A percentile compares a stretch with the other conserved stretches of the same genome.
Conservation (phyloP, 1,284 basidiomycete species). For the Cystobasidium sp. region DNA sequence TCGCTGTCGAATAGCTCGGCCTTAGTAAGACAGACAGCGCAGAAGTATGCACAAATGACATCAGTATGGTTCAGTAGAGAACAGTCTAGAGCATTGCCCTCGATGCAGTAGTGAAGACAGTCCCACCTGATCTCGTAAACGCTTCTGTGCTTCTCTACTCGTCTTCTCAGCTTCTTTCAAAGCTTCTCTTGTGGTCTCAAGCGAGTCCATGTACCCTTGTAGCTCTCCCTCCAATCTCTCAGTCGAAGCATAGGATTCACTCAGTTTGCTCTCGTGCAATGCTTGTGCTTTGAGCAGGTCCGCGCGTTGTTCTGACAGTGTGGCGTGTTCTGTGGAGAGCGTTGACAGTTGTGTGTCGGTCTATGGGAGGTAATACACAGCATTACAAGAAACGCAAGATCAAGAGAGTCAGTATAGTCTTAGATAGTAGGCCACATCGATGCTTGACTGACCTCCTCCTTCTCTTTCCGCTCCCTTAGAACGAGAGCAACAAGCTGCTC, state of each 20-base stretch:
- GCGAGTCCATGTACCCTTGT: conserved; percentile 46
- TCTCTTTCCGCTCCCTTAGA: conserved; percentile 25
- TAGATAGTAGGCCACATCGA: conserved; percentile 20
- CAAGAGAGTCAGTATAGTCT: background rate
- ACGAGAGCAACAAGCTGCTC: conserved; percentile 44
- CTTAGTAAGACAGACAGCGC: conserved; percentile 21
- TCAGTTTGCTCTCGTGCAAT: conserved; percentile 26
- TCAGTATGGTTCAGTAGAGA: background rate
- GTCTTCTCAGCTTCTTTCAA: conserved; percentile 49
- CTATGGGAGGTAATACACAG: background rate
- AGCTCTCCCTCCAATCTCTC: conserved; percentile 50
- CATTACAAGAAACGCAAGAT: conserved; percentile 17
- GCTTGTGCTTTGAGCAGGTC: conserved; percentile 25
- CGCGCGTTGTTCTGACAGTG: conserved; percentile 1
- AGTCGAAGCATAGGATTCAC: conserved; percentile 37
- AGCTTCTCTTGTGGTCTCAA: conserved; percentile 46
- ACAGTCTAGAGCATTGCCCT: background rate
- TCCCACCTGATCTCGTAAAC: conserved; percentile 50
- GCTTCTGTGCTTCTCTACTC: conserved; percentile 47
- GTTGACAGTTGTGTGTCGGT: conserved; percentile 1
- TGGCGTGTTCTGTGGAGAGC: conserved; percentile 22
- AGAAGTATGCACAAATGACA: background rate
- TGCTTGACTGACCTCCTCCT: conserved; percentile 26
- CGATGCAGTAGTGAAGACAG: background rate
- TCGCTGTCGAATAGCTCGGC: conserved; percentile 51